These are phyloP conservation scores for Talaromyces nanjingensis DNA, from an alignment of 495 filamentous ascomycete genomes.

Conservation along the genomic window DNA sequence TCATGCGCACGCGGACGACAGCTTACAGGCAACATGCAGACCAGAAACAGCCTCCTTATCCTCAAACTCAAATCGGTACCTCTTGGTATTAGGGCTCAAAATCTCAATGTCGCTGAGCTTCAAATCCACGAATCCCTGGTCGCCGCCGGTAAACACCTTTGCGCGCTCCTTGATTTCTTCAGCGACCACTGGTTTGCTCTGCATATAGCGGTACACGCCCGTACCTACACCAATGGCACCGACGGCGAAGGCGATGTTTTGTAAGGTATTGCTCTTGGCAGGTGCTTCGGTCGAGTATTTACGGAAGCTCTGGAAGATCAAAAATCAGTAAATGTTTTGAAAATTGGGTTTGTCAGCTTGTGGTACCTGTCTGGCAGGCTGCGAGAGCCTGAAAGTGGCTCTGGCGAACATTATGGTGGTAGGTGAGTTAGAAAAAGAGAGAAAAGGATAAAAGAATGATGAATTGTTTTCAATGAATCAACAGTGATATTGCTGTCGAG, in stretches of 20 bases:
- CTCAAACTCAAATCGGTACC: conserved; percentile 74
- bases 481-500: neutral
- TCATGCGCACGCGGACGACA: neutral
- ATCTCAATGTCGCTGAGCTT: conserved; percentile 69
- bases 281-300: conserved; percentile 44
- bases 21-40: conserved; percentile 63
- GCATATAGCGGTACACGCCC: conserved; percentile 39
- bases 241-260: conserved; percentile 34
- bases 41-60: conserved; percentile 78
- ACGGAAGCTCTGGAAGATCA: conserved; percentile 36
- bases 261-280: conserved; percentile 33
- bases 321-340: neutral
- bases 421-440: conserved; percentile 11
- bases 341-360: neutral
- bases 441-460: neutral
- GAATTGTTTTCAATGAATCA: neutral
- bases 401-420: conserved; percentile 40
- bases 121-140: conserved; percentile 76
- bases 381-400: conserved; percentile 40
- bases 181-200: conserved; percentile 18
- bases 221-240: conserved; percentile 35
- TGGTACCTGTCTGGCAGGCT: conserved; percentile 41
- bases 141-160: conserved; percentile 70
- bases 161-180: conserved; percentile 31
- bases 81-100: conserved; percentile 87